Evolutionary conservation across 2,329 filamentous ascomycete species (phyloP).

Genomic region (Colletotrichum tamarilloi): DNA sequence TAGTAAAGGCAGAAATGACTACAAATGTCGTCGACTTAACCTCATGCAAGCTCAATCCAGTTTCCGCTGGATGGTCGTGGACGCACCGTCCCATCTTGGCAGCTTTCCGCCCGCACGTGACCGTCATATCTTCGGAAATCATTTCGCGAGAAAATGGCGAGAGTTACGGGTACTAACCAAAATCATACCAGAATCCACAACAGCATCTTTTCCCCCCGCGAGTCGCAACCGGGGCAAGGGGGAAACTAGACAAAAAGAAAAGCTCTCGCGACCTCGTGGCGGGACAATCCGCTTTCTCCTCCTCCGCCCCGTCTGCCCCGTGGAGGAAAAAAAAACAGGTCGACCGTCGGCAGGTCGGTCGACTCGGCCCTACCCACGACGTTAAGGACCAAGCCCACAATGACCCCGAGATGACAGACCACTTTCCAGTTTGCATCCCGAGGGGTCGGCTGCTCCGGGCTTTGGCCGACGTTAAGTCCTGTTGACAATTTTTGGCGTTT

Average conservation of each 20-base stretch:
- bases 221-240: not conserved
- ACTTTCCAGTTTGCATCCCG: slow-evolving; percentile 17
- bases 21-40: not conserved
- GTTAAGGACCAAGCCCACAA: slow-evolving; percentile 26
- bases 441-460: slow-evolving; percentile 20
- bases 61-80: not conserved
- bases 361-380: slow-evolving; percentile 29
- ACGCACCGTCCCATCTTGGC: not conserved
- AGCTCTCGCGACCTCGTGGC: not conserved
- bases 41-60: not conserved
- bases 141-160: slow-evolving; percentile 3
- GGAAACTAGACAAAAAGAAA: not conserved
- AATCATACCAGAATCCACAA: slow-evolving; percentile 14
- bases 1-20: no score
- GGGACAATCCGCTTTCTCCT: slow-evolving; percentile 17
- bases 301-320: not conserved
- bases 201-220: not conserved
- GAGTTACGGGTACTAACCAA: not conserved
- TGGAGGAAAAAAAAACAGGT: slow-evolving; percentile 25
- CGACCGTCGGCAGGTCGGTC: no score
- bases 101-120: not conserved
- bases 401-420: slow-evolving; percentile 32
- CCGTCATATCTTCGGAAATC: not conserved
- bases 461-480: slow-evolving; percentile 27
- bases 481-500: not conserved